A percentile compares a stretch with the other conserved stretches of the same genome.
Conservation (phyloP, 495 filamentous ascomycete species). For the Chaetomidium leptoderma region DNA sequence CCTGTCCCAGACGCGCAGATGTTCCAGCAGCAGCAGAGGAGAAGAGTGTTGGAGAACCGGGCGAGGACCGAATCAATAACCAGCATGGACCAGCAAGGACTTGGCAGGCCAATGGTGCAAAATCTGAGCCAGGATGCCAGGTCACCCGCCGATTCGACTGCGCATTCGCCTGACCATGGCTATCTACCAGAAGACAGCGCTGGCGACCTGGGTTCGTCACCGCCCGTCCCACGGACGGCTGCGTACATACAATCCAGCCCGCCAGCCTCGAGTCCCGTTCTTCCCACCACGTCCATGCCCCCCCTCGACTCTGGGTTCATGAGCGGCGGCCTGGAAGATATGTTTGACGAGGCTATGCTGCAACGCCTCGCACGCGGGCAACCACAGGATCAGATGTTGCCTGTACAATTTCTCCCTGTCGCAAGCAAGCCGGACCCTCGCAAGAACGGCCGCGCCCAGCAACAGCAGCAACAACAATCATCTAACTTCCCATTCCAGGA, state of each 20-base stretch:
- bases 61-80: slow-evolving; percentile 22
- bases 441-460: slow-evolving; percentile 13
- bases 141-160: slow-evolving; percentile 45
- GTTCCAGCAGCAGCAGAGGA: slow-evolving; percentile 28
- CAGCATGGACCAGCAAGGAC: slow-evolving; percentile 22
- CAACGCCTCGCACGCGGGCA: slow-evolving; percentile 22
- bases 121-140: slow-evolving; percentile 34
- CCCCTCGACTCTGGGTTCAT: slow-evolving; percentile 74
- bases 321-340: slow-evolving; percentile 65
- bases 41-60: slow-evolving; percentile 19
- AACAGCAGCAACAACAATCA: slow-evolving; percentile 11
- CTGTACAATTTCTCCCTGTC: slow-evolving; percentile 11
- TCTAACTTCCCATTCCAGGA: slow-evolving; percentile 39
- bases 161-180: slow-evolving; percentile 53
- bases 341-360: slow-evolving; percentile 37
- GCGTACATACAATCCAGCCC: slow-evolving; percentile 49
- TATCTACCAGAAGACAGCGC: slow-evolving; percentile 54
- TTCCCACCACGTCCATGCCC: slow-evolving; percentile 57
- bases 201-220: slow-evolving; percentile 69
- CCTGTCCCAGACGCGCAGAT: slow-evolving; percentile 55
- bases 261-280: slow-evolving; percentile 65
- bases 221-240: slow-evolving; percentile 59
- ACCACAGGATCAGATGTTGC: slow-evolving; percentile 17
- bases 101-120: slow-evolving; percentile 17
- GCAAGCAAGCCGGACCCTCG: slow-evolving; percentile 14